phyloP scores from a whole-genome alignment of 73 alveolate species.

The Strombidium stylifer region DNA sequence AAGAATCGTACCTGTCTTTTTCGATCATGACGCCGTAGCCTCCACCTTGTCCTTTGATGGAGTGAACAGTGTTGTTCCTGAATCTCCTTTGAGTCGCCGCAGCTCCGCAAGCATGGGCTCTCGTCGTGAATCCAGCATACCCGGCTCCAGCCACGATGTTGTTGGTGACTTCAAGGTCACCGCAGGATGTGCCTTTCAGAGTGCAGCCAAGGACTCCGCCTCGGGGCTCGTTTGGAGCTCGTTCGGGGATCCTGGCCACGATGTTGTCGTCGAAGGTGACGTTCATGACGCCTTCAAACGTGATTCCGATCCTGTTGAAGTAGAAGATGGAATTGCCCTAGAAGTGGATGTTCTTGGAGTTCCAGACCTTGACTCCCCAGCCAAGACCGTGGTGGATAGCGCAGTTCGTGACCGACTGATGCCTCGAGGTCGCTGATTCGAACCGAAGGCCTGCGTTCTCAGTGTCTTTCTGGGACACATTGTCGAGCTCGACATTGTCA shows the following conservation, averaged over 20 bases:
- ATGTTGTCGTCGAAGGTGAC: background rate
- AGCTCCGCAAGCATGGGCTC: background rate
- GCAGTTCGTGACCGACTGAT: constrained; percentile 2
- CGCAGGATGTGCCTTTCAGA: background rate
- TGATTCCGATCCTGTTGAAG: background rate
- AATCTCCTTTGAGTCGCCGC: background rate
- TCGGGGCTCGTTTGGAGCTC: background rate
- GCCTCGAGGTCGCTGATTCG: background rate
- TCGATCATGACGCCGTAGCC: too few relatives aligned
- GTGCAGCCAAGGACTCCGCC: background rate
- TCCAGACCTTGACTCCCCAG: background rate
- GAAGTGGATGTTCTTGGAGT: background rate
- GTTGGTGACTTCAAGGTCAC: background rate
- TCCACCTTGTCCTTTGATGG: constrained; percentile 14
- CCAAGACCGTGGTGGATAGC: constrained; percentile 13
- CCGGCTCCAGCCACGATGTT: constrained; percentile 29
- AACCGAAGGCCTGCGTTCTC: constrained; percentile 25
- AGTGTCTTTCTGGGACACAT: constrained; percentile 21
- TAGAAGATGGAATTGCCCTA: background rate
- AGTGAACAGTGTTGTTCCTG: background rate
- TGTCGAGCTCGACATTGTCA: constrained; percentile 13
- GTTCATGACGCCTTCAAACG: background rate
- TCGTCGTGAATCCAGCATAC: background rate
- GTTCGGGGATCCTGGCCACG: background rate
- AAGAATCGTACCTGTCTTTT: background rate